These are phyloP conservation scores for Xylariaceae sp. DNA, from an alignment of 2,329 filamentous ascomycete species.

Conservation along the genomic window DNA sequence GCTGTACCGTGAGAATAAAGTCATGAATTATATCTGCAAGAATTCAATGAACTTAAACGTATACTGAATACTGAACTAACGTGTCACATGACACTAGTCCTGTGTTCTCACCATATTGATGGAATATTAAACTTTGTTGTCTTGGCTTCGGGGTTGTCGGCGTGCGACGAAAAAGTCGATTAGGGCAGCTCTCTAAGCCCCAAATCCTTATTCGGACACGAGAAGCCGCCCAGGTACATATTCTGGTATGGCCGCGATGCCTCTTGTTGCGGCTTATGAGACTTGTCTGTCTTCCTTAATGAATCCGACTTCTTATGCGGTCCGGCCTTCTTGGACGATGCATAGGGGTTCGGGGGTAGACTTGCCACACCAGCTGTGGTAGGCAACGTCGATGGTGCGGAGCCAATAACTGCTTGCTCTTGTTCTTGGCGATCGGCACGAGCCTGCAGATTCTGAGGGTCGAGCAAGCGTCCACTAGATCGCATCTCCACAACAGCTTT, in stretches of 20 bases:
- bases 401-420: constrained; percentile 25
- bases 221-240: constrained; percentile 7
- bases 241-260: constrained; percentile 44
- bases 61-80: neutral
- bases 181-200: constrained; percentile 8
- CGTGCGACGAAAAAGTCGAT: constrained; percentile 1
- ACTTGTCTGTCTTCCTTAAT: constrained; percentile 6
- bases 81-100: constrained; percentile 21
- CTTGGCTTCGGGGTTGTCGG: neutral
- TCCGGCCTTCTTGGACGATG: constrained; percentile 35
- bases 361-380: constrained; percentile 37
- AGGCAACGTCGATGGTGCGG: constrained; percentile 36
- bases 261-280: constrained; percentile 47
- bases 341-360: constrained; percentile 43
- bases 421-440: constrained; percentile 40
- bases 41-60: constrained; percentile 1
- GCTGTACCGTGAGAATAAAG: neutral
- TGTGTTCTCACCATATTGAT: constrained; percentile 36
- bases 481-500: constrained; percentile 70
- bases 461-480: constrained; percentile 60
- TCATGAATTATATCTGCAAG: neutral
- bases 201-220: constrained; percentile 40
- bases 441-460: constrained; percentile 40
- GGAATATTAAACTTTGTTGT: constrained; percentile 8
- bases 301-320: constrained; percentile 10